These are phyloP conservation scores for Russula griseocarnosa DNA, from an alignment of 768 basidiomycete genomes.

Conservation along the genomic window DNA sequence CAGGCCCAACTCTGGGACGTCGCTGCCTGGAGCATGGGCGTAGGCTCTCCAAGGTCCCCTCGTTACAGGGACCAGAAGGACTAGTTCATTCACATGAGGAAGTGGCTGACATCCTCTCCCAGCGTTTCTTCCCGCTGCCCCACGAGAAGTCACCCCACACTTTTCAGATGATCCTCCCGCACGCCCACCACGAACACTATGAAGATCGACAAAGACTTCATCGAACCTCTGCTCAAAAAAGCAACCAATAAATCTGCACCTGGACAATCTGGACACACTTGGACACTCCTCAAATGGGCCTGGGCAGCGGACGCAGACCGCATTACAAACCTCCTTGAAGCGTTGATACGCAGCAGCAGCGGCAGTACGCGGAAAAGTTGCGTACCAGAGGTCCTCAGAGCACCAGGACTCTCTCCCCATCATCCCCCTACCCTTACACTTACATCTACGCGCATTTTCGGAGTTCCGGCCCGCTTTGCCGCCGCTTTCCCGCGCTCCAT, in stretches of 20 bases:
- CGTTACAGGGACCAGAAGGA: not conserved
- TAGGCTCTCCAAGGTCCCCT: not conserved
- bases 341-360: too few relatives aligned
- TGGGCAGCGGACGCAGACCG: not conserved
- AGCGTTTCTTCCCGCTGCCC: not conserved
- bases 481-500: too few relatives aligned
- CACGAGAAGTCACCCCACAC: not conserved
- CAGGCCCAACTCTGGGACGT: not conserved
- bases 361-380: too few relatives aligned
- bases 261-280: not conserved
- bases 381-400: too few relatives aligned
- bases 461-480: too few relatives aligned
- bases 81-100: not conserved
- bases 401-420: too few relatives aligned
- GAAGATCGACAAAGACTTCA: not conserved
- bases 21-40: not conserved
- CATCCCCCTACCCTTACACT: too few relatives aligned
- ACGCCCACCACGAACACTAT: too few relatives aligned
- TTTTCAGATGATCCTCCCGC: not conserved
- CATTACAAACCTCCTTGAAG: rapidly evolving
- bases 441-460: too few relatives aligned
- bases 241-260: not conserved
- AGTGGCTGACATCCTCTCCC: not conserved
- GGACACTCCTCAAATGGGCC: not conserved
- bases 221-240: not conserved